These are phyloP conservation scores for Nigrograna mackinnonii DNA, from an alignment of 2,329 filamentous ascomycete genomes.

Conservation along the genomic window DNA sequence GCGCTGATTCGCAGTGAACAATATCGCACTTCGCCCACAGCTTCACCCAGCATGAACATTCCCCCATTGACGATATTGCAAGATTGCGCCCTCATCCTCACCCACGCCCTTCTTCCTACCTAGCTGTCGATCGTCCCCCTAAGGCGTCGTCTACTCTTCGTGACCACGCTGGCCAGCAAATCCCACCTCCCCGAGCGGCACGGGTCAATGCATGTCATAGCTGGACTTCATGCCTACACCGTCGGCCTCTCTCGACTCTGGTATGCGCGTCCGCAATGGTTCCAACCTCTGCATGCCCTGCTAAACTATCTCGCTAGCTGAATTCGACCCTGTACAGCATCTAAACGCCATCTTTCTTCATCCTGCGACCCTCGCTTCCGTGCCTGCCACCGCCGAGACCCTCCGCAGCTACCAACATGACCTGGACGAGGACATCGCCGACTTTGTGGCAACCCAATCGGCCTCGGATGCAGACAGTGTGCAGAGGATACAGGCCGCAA, in stretches of 20 bases:
- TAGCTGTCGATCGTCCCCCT: background rate
- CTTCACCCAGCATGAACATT: conserved; percentile 1
- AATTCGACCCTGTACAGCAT: conserved; percentile 92
- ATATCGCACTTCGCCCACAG: no score
- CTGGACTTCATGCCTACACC: conserved; percentile 40
- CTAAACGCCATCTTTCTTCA: conserved; percentile 93
- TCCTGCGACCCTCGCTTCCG: conserved; percentile 79
- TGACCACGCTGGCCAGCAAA: conserved; percentile 13
- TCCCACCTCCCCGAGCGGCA: conserved; percentile 28
- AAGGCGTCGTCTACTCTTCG: background rate
- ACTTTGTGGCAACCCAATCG: conserved; percentile 74
- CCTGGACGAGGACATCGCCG: conserved; percentile 75
- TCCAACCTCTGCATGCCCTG: conserved; percentile 17
- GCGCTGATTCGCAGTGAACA: no score
- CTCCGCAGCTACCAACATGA: conserved; percentile 79
- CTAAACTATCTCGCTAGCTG: conserved; percentile 54
- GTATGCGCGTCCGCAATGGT: conserved; percentile 21
- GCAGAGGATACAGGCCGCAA: conserved; percentile 86
- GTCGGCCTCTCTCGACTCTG: conserved; percentile 41
- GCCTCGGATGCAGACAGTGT: conserved; percentile 86
- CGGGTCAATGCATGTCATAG: conserved; percentile 39
- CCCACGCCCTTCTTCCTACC: conserved; percentile 2
- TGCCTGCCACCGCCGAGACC: conserved; percentile 72
- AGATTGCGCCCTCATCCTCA: no score
- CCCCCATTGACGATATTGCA: conserved; percentile 2